These are phyloP conservation scores for Sarocladium strictum DNA, from an alignment of 2,329 filamentous ascomycete species.

Conservation along the genomic window DNA sequence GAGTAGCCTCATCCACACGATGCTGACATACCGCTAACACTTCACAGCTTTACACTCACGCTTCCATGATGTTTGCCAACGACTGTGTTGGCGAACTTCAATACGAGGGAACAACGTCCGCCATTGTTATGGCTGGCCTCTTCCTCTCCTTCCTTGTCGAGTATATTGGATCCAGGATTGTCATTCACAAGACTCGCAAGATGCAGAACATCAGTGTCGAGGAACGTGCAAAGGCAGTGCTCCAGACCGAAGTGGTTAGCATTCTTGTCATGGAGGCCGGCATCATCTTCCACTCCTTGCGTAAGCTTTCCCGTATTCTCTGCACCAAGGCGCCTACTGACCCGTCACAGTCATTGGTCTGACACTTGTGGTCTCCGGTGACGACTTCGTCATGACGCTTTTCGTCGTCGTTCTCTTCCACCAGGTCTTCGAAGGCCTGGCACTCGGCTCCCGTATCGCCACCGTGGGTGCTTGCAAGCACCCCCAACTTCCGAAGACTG, in stretches of 20 bases:
- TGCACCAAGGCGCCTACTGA: constrained; percentile 2
- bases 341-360: constrained; percentile 51
- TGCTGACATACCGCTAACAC: constrained; percentile 5
- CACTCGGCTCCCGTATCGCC: constrained; percentile 66
- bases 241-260: constrained; percentile 45
- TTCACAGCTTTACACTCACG: constrained; percentile 64
- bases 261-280: constrained; percentile 68
- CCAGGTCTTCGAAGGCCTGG: constrained; percentile 72
- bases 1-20: constrained; percentile 19
- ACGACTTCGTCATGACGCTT: constrained; percentile 50
- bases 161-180: constrained; percentile 56
- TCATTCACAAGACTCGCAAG: constrained; percentile 31
- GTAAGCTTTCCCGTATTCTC: constrained; percentile 28
- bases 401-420: constrained; percentile 69
- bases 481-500: constrained; percentile 12
- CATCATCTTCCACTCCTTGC: constrained; percentile 68
- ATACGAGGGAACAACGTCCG: constrained; percentile 65
- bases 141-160: constrained; percentile 70
- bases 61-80: constrained; percentile 65
- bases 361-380: constrained; percentile 54
- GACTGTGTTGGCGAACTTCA: constrained; percentile 58
- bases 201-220: constrained; percentile 18
- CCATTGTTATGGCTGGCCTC: constrained; percentile 68
- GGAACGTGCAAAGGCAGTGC: constrained; percentile 18
- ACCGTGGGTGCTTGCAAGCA: constrained; percentile 36